These are phyloP conservation scores for Escallonia rubra DNA, from an alignment of 129 eudicot genomes.

Conservation along the genomic window DNA sequence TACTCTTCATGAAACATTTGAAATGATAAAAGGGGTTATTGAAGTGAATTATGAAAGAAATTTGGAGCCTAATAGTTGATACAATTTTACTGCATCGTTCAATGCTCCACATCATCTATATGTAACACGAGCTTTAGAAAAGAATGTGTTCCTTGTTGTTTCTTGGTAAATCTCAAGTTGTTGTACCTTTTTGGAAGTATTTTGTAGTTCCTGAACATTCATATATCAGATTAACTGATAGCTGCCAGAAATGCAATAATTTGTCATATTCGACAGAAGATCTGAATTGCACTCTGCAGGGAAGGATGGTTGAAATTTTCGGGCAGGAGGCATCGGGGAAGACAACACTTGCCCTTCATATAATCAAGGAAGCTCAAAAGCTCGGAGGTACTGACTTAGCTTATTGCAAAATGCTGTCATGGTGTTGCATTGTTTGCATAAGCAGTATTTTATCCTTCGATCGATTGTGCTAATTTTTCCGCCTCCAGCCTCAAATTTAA, in stretches of 20 bases:
- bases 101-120: neutral
- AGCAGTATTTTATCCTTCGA: neutral
- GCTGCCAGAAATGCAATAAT: neutral
- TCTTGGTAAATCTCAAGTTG: neutral
- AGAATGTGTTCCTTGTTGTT: neutral
- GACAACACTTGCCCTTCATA: slow-evolving; percentile 91
- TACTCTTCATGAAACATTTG: neutral
- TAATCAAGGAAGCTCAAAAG: slow-evolving; percentile 93
- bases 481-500: neutral
- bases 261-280: slow-evolving; percentile 6
- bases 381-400: slow-evolving; percentile 66
- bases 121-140: neutral
- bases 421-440: neutral
- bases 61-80: neutral
- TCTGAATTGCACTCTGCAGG: slow-evolving; percentile 45
- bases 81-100: too few relatives aligned
- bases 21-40: neutral
- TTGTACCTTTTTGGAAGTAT: neutral
- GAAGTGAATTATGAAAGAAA: neutral
- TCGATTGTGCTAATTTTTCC: neutral
- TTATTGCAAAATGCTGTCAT: neutral
- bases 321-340: slow-evolving; percentile 97
- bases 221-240: neutral
- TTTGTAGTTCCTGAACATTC: neutral
- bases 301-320: slow-evolving; percentile 91